Conservation (phyloP, 2,329 filamentous ascomycete genomes). For the Daldinia sp. region DNA sequence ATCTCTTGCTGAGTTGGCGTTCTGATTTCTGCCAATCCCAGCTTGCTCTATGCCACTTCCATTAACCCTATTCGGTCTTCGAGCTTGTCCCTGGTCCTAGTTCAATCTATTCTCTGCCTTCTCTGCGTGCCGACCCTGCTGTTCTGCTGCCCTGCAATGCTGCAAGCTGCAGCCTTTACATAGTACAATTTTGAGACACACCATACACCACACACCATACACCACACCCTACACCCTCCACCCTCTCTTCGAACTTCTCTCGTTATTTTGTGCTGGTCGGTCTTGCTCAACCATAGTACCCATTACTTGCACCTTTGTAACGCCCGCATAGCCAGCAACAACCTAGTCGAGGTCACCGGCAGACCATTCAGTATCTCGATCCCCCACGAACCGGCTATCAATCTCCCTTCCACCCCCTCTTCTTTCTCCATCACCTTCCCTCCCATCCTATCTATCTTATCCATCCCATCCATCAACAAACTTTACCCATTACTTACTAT, state of each 20-base stretch:
- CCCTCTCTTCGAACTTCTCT: constrained; percentile 4
- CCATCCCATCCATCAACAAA: constrained; percentile 16
- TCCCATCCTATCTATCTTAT: constrained; percentile 26
- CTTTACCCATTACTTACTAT: neutral
- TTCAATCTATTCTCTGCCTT: constrained; percentile 30
- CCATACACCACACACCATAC: neutral
- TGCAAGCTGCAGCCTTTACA: neutral
- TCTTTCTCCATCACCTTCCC: constrained; percentile 15
- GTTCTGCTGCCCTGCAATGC: too few relatives aligned
- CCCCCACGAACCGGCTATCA: constrained; percentile 36
- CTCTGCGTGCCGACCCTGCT: constrained; percentile 28
- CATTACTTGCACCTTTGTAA: constrained; percentile 19
- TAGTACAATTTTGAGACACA: too few relatives aligned
- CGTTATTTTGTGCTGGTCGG: neutral
- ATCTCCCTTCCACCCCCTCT: constrained; percentile 26
- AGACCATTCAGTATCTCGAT: constrained; percentile 34
- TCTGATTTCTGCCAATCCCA: constrained; percentile 34
- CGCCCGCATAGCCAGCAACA: constrained; percentile 23
- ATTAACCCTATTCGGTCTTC: constrained; percentile 37
- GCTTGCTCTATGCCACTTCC: constrained; percentile 13
- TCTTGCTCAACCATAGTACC: constrained; percentile 6
- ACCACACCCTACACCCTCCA: neutral
- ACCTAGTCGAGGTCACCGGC: constrained; percentile 19
- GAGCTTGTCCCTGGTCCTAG: constrained; percentile 23
- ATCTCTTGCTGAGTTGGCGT: constrained; percentile 46